A percentile compares a stretch with the other conserved stretches of the same genome.
phyloP scores from a whole-genome alignment of 2,329 filamentous ascomycete genomes.

The Arthrobotrys iridis region DNA sequence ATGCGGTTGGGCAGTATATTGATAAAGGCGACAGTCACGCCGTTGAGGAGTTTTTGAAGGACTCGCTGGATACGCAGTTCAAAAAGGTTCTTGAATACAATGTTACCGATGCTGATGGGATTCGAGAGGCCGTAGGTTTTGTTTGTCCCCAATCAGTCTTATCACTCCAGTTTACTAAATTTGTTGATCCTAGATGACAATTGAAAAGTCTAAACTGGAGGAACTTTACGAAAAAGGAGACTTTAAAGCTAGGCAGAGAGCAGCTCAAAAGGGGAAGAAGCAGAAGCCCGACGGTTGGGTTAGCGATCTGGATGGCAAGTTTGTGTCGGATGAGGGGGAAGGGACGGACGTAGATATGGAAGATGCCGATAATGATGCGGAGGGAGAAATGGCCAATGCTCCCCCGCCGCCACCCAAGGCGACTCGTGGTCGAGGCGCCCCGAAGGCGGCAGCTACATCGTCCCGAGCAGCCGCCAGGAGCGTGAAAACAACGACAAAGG shows the following conservation, averaged over 20 bases:
- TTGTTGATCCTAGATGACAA: conserved; percentile 68
- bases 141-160: neutral
- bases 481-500: conserved; percentile 60
- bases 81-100: conserved; percentile 74
- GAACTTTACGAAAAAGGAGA: conserved; percentile 74
- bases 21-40: conserved; percentile 89
- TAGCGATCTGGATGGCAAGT: conserved; percentile 84
- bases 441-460: conserved; percentile 58
- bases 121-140: conserved; percentile 68
- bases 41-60: conserved; percentile 70
- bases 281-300: conserved; percentile 84
- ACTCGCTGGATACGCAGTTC: conserved; percentile 76
- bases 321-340: conserved; percentile 74
- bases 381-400: conserved; percentile 63
- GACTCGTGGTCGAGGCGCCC: conserved; percentile 39
- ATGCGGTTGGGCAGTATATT: conserved; percentile 91
- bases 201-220: conserved; percentile 75
- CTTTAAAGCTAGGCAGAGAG: conserved; percentile 64
- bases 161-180: neutral
- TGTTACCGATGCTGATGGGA: conserved; percentile 74
- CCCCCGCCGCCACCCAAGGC: conserved; percentile 60
- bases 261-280: conserved; percentile 65
- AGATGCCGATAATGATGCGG: conserved; percentile 62
- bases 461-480: conserved; percentile 57
- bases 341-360: conserved; percentile 62